These are phyloP conservation scores for Epicoccum sorghinum DNA, from an alignment of 2,329 filamentous ascomycete species.

Conservation along the genomic window DNA sequence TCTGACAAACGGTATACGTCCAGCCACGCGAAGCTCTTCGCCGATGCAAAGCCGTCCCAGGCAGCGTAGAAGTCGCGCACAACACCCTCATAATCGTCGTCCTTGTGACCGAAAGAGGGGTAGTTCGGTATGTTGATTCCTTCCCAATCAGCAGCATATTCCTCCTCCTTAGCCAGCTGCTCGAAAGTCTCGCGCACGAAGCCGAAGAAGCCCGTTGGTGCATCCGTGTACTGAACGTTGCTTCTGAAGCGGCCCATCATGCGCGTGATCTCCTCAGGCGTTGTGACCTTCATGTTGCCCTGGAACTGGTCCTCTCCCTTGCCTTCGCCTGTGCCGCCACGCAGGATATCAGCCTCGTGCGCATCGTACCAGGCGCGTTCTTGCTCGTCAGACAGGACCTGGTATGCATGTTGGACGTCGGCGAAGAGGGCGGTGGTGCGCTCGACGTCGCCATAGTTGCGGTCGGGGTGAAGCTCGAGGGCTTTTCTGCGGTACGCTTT, in stretches of 20 bases:
- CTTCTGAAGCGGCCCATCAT: slow-evolving; percentile 82
- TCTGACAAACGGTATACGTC: slow-evolving; percentile 84
- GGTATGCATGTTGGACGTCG: slow-evolving; percentile 90
- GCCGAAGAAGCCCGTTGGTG: slow-evolving; percentile 82
- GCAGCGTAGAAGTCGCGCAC: slow-evolving; percentile 80
- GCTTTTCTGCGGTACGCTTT: slow-evolving; percentile 91
- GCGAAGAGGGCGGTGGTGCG: slow-evolving; percentile 85
- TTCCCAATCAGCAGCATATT: slow-evolving; percentile 73
- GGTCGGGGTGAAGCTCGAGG: slow-evolving; percentile 91
- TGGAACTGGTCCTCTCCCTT: slow-evolving; percentile 62
- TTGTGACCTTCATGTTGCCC: slow-evolving; percentile 75
- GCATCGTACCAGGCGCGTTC: slow-evolving; percentile 98
- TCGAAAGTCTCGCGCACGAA: slow-evolving; percentile 78
- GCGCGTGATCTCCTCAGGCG: slow-evolving; percentile 76
- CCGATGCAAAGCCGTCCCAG: slow-evolving; percentile 84
- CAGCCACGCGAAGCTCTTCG: slow-evolving; percentile 87
- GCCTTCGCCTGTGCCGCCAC: slow-evolving; percentile 62
- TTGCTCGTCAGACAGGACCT: slow-evolving; percentile 93
- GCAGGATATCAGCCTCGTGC: slow-evolving; percentile 83
- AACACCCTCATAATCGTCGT: slow-evolving; percentile 75
- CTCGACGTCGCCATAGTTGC: slow-evolving; percentile 86
- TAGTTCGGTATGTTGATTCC: slow-evolving; percentile 68
- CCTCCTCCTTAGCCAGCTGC: slow-evolving; percentile 80
- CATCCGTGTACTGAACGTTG: slow-evolving; percentile 79
- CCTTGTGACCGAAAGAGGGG: slow-evolving; percentile 80